Conservation (phyloP, 164 flowering plant species). For the Dillenia suffruticosa region DNA sequence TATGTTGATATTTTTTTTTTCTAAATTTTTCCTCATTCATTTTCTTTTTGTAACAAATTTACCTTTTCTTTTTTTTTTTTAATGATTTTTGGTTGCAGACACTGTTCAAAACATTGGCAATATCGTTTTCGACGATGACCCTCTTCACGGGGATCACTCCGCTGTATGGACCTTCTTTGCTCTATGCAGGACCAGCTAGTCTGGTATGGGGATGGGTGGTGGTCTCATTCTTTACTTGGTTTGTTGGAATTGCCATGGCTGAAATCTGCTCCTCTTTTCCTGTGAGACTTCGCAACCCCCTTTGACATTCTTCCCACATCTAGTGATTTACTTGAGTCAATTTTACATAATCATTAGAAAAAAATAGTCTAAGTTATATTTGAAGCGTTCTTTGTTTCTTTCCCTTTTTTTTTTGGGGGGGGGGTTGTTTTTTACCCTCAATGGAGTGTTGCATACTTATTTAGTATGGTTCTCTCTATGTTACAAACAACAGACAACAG, state of each 20-base stretch:
- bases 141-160: constrained; percentile 71
- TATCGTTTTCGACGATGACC: constrained; percentile 59
- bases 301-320: not conserved
- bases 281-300: constrained; percentile 16
- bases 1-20: constrained; percentile 6
- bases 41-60: not conserved
- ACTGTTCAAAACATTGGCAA: constrained; percentile 62
- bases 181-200: constrained; percentile 63
- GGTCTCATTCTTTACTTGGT: constrained; percentile 71
- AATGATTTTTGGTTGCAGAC: constrained; percentile 29
- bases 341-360: not conserved
- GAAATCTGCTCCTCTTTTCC: constrained; percentile 84
- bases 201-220: constrained; percentile 84
- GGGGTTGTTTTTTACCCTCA: not conserved
- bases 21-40: not conserved
- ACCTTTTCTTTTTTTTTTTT: not conserved
- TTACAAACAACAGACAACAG: constrained; percentile 45
- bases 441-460: not conserved
- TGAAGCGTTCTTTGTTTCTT: not conserved
- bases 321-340: too few species aligned
- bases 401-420: not conserved
- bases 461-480: constrained; percentile 6
- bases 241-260: constrained; percentile 72
- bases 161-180: constrained; percentile 57
- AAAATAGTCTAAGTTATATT: not conserved